These are phyloP conservation scores for Schizothecium vesticola DNA, from an alignment of 495 filamentous ascomycete species.

Conservation along the genomic window DNA sequence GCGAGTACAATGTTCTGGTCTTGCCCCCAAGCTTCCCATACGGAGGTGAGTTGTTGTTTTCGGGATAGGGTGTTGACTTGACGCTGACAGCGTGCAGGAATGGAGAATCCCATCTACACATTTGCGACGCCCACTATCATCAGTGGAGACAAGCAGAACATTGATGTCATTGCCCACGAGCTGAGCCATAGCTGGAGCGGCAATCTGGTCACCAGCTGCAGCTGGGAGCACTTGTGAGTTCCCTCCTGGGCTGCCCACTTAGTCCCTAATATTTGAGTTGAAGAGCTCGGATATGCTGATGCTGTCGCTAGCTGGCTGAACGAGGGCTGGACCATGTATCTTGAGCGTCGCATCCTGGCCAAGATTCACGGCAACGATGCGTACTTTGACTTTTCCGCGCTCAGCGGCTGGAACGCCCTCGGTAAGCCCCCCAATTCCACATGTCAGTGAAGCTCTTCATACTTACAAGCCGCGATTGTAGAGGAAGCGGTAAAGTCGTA, in stretches of 20 bases:
- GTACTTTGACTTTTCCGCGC: slow-evolving; percentile 86
- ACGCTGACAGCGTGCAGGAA: slow-evolving; percentile 46
- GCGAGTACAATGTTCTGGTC: slow-evolving; percentile 88
- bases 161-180: slow-evolving; percentile 96
- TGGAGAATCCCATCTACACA: slow-evolving; percentile 94
- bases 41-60: slow-evolving; percentile 35
- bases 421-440: slow-evolving; percentile 28
- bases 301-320: slow-evolving; percentile 65
- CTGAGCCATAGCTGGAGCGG: slow-evolving; percentile 89
- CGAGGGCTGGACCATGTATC: slow-evolving; percentile 92
- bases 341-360: slow-evolving; percentile 72
- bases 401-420: slow-evolving; percentile 71
- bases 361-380: slow-evolving; percentile 65
- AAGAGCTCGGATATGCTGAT: slow-evolving; percentile 13
- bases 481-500: slow-evolving; percentile 71
- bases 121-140: slow-evolving; percentile 93
- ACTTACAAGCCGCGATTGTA: not conserved
- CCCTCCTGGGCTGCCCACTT: not conserved
- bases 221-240: slow-evolving; percentile 85
- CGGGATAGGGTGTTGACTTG: not conserved
- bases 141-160: slow-evolving; percentile 84
- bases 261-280: not conserved
- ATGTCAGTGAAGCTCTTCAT: not conserved
- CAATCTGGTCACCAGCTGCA: slow-evolving; percentile 83
- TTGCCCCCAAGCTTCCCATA: slow-evolving; percentile 89